Evolutionary conservation across 2,329 filamentous ascomycete genomes (phyloP), one percentile per base, ranked within the genome.

Genomic region (Trichoderma sp.): DNA sequence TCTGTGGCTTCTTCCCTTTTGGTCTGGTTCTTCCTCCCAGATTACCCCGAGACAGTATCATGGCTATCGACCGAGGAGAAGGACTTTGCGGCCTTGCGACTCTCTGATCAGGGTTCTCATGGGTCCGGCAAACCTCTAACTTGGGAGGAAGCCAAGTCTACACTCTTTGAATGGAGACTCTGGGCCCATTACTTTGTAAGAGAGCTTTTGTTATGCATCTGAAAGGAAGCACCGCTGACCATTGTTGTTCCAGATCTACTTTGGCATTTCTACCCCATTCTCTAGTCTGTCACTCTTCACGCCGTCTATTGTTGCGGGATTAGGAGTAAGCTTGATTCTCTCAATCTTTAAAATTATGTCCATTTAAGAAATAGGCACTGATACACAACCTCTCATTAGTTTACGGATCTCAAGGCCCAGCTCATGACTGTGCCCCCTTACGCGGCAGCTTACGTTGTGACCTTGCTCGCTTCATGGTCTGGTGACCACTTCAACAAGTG

Each of bases 361-460:
- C 2, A 50, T 50, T 26, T 4, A 12, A 23, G n/a, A 61, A 12
- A 1, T 26, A 15, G 32, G n/a, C 2, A 30, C 32, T 61, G 3
- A 61, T 4, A 20, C 12, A 4, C 34, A 9, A 4, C 32, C 1
- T 26, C 15, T 3, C 2, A 34, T 15, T 17, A 61, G 58, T 61
- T 61, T 36, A 36, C 58, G 6, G 13, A 61, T 61, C 58, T 61
- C 30, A 61, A 61, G n/a, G 58, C 58, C 20, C 58, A 61, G 58
- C 58, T 61, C 58, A 61, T 61, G 58, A 61, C 58, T 36, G 58
- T 61, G 30, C 58, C 58, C 6, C 58, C 58, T n/a, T 61, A 61
- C 28, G 58, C 58, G 12, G 58, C 58, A 0, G 58, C 58, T n/a
- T 61, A 61, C 4, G 58, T 61, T 13, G 58, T 61, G n/a, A 61